phyloP scores from a whole-genome alignment of 2,329 filamentous ascomycete genomes.

The Macroventuria anomochaeta region DNA sequence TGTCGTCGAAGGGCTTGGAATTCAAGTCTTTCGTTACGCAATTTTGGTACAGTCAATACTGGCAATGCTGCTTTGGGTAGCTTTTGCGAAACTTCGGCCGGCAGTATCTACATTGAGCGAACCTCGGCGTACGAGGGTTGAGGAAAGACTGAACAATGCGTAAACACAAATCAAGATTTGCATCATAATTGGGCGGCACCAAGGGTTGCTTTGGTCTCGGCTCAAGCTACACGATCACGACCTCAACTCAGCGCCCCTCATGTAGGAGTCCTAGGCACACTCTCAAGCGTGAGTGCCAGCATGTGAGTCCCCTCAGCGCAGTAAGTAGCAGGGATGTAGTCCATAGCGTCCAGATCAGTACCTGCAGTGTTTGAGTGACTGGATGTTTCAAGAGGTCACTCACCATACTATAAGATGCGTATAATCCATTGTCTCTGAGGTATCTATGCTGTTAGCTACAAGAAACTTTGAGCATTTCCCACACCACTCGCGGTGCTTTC shows the following conservation, averaged over 20 bases:
- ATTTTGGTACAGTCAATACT: slow-evolving; percentile 32
- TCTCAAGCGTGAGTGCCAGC: background rate
- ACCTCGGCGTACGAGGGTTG: slow-evolving; percentile 1
- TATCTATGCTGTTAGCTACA: background rate
- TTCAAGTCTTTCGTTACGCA: slow-evolving; percentile 48
- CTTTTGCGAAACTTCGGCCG: slow-evolving; percentile 19
- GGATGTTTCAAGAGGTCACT: background rate
- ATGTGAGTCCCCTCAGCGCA: background rate
- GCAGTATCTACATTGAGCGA: background rate
- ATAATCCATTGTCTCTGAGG: background rate
- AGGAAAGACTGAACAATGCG: background rate
- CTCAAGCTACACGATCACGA: background rate
- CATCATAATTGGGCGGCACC: background rate
- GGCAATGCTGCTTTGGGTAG: slow-evolving; percentile 34
- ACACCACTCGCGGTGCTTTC: too few relatives aligned
- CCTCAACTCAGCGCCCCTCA: background rate
- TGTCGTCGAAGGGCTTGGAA: slow-evolving; percentile 48
- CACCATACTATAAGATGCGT: background rate
- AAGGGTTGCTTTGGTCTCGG: background rate
- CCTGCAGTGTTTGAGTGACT: background rate
- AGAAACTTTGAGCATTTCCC: background rate
- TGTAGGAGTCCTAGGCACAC: background rate
- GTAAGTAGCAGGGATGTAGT: background rate
- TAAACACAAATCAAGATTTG: background rate
- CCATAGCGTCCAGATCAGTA: background rate